Evolutionary conservation across 768 basidiomycete genomes (phyloP).

Genomic region (Dacryopinax spathularia): DNA sequence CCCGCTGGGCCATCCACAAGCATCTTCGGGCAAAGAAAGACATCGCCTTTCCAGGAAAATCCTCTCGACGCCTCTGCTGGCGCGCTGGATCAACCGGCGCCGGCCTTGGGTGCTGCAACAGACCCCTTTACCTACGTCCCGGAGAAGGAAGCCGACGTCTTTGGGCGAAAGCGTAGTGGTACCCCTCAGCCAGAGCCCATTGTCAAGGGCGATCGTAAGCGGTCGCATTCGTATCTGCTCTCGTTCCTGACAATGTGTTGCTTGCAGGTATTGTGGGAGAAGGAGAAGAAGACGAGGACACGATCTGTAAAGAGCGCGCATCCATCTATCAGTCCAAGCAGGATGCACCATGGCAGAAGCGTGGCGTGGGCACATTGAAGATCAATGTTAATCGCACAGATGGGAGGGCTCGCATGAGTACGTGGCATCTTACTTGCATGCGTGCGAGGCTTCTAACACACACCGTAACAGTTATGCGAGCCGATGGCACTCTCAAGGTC

Average conservation of each 20-base stretch:
- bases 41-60: background rate
- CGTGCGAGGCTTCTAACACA: background rate
- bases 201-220: slow-evolving; percentile 1
- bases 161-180: background rate
- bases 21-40: background rate
- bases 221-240: background rate
- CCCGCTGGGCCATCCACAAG: background rate
- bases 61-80: background rate
- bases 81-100: background rate
- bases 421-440: background rate
- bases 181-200: background rate
- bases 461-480: background rate
- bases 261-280: background rate
- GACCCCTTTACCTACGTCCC: background rate
- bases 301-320: background rate
- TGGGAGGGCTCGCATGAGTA: background rate
- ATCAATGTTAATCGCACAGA: background rate
- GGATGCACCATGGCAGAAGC: background rate
- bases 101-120: background rate
- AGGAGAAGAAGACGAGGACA: background rate
- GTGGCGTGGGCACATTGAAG: background rate
- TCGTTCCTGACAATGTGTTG: background rate
- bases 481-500: background rate
- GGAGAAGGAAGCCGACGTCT: background rate
- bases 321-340: background rate